Conservation (phyloP, 2,329 filamentous ascomycete genomes). For the Colletotrichum chlorophyti region DNA sequence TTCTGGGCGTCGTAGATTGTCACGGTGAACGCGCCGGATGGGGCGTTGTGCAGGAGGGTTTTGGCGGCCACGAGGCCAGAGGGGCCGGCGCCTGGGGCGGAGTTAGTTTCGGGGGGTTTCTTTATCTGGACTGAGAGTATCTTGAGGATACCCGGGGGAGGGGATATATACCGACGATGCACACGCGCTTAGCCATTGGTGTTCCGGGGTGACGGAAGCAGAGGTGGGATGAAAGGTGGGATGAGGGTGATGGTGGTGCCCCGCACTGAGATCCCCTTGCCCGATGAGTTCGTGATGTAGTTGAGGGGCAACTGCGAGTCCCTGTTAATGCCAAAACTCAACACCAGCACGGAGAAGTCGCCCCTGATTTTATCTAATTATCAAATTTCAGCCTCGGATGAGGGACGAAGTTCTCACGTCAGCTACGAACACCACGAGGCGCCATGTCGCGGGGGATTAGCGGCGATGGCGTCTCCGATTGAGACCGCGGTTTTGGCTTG, state of each 20-base stretch:
- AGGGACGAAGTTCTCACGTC: conserved; percentile 18
- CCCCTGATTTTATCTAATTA: too few relatives aligned
- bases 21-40: conserved; percentile 65
- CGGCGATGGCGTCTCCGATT: neutral
- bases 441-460: conserved; percentile 11
- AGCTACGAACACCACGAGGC: neutral
- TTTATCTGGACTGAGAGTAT: too few relatives aligned
- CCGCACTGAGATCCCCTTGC: conserved; percentile 19
- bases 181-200: conserved; percentile 51
- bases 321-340: neutral
- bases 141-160: neutral
- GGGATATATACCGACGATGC: conserved; percentile 43
- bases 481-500: neutral
- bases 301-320: neutral
- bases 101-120: neutral
- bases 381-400: neutral
- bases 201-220: neutral
- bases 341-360: too few relatives aligned
- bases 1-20: conserved; percentile 72
- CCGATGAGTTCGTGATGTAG: neutral
- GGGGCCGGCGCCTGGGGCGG: conserved; percentile 66
- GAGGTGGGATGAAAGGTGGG: conserved; percentile 12
- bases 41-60: conserved; percentile 68
- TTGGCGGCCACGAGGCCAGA: conserved; percentile 76
- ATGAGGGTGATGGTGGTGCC: conserved; percentile 1